Conservation (phyloP, 306 rosid genomes). For the Clitoria ternatea region DNA sequence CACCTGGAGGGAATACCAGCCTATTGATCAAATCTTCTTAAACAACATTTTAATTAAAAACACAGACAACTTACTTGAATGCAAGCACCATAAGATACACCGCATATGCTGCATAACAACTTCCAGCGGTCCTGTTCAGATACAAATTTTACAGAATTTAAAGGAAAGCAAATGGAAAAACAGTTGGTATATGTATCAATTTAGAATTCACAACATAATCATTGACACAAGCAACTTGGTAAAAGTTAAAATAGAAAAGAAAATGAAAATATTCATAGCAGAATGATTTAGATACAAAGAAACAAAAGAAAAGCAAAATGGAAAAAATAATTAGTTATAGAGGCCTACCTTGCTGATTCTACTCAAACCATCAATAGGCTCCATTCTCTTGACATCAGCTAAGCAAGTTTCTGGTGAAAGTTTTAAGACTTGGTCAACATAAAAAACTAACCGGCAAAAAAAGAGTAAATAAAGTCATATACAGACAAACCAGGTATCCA, state of each 20-base stretch:
- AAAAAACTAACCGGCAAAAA: slow-evolving; percentile 7
- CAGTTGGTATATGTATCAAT: not conserved
- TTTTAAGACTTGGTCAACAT: slow-evolving; percentile 29
- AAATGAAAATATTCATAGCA: not conserved
- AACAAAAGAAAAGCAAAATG: not conserved
- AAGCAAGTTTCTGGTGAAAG: slow-evolving; percentile 86
- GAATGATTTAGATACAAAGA: not conserved
- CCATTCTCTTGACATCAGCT: slow-evolving; percentile 94
- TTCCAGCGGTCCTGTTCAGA: slow-evolving; percentile 96
- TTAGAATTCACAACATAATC: not conserved
- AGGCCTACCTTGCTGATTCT: slow-evolving; percentile 80
- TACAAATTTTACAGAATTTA: slow-evolving; percentile 19
- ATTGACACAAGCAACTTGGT: slow-evolving; percentile 15
- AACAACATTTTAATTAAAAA: slow-evolving; percentile 19
- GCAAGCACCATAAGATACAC: slow-evolving; percentile 97
- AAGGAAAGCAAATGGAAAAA: slow-evolving; percentile 2
- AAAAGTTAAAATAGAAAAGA: not conserved
- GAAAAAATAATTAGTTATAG: not conserved
- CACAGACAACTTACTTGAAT: slow-evolving; percentile 71
- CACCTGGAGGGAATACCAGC: not conserved
- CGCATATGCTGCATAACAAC: slow-evolving; percentile 92
- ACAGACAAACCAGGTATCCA: slow-evolving; percentile 94
- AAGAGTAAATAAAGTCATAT: slow-evolving; percentile 13
- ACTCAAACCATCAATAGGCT: slow-evolving; percentile 91
- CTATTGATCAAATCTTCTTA: not conserved